Evolutionary conservation across 208 protist genomes (phyloP).

Genomic region (Trypanosoma platydactyli): DNA sequence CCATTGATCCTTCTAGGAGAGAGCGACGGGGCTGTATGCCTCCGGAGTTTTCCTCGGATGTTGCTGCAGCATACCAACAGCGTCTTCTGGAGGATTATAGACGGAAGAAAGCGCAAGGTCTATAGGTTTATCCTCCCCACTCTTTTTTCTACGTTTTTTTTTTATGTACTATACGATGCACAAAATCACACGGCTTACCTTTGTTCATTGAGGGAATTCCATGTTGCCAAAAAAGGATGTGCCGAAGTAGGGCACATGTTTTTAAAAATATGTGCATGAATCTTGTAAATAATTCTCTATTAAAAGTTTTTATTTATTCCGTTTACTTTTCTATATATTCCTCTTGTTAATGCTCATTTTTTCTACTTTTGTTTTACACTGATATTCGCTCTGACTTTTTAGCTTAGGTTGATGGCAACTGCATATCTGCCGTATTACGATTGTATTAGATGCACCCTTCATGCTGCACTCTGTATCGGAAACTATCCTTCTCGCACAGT

Average conservation of each 20-base stretch:
- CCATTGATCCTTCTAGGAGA: too few relatives aligned
- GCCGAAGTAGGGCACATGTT: not conserved
- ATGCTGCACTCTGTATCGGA: conserved; percentile 94
- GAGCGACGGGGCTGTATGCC: conserved; percentile 35
- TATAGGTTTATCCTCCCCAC: conserved; percentile 2
- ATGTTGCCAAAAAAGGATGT: conserved; percentile 16
- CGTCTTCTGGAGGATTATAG: conserved; percentile 78
- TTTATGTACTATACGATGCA: not conserved
- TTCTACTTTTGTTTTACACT: conserved; percentile 21
- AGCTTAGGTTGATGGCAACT: conserved; percentile 19
- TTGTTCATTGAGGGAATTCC: conserved; percentile 5
- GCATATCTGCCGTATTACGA: conserved; percentile 90
- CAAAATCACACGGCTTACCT: not conserved
- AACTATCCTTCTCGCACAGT: conserved; percentile 96
- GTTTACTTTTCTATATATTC: conserved; percentile 3
- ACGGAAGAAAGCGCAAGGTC: conserved; percentile 25
- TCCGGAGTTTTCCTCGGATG: conserved; percentile 67
- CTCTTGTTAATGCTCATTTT: conserved; percentile 22
- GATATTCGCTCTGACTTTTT: not conserved
- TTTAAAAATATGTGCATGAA: conserved; percentile 1
- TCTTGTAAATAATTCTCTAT: not conserved
- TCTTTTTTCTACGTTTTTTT: not conserved
- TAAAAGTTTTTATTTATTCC: conserved; percentile 9
- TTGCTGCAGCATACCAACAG: conserved; percentile 82
- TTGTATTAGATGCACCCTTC: conserved; percentile 91